Evolutionary conservation across 2,329 filamentous ascomycete species (phyloP).

Genomic region (Ceratocystis albifundus): DNA sequence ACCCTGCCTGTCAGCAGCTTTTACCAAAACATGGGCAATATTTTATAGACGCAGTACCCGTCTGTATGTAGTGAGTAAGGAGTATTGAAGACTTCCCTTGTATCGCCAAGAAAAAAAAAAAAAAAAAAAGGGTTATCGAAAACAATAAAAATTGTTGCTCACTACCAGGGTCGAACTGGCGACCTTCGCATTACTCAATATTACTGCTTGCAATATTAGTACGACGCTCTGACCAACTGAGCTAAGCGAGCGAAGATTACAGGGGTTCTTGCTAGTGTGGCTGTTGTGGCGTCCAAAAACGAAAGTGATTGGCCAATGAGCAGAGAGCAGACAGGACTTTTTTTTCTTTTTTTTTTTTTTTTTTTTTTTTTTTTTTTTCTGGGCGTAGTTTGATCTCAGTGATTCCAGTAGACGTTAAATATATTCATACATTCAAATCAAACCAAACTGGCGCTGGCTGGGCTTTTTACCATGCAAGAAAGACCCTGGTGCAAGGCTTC

Average conservation of each 20-base stretch:
- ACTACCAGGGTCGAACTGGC: conserved; percentile 17
- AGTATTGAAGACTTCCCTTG: background rate
- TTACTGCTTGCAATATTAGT: conserved; percentile 9
- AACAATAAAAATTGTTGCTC: background rate
- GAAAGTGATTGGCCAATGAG: background rate
- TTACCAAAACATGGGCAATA: no score
- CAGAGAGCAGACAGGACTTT: no score
- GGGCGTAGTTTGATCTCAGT: no score
- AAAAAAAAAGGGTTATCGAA: background rate
- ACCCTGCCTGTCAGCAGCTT: no score
- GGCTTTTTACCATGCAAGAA: no score
- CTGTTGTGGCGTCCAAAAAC: background rate
- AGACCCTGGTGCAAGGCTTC: no score
- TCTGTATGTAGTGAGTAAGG: no score
- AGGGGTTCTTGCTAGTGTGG: background rate
- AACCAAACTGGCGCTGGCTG: background rate
- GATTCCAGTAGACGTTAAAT: no score
- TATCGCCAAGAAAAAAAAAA: background rate
- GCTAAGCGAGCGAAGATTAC: conserved; percentile 11
- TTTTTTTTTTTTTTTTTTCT: no score
- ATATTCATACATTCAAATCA: background rate
- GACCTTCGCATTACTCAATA: conserved; percentile 16
- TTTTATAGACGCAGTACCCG: no score
- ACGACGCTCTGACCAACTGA: conserved; percentile 17
- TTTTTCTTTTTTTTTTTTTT: no score